Percentiles rank a stretch among this genome's conserved stretches.
phyloP scores from a whole-genome alignment of 2,329 filamentous ascomycete genomes.

The Ceratocystis albifundus region DNA sequence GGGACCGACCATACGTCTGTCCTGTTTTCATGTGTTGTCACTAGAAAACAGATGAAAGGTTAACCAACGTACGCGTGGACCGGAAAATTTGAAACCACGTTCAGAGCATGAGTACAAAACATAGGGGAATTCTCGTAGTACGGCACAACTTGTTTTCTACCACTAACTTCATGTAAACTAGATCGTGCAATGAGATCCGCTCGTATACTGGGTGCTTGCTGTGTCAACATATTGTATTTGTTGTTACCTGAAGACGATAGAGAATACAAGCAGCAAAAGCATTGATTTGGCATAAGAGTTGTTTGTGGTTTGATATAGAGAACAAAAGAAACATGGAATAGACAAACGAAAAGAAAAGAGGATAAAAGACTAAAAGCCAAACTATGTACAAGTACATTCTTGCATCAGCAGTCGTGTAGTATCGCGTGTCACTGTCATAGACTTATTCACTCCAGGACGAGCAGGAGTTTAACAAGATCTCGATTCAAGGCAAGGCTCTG shows the following conservation, averaged over 20 bases:
- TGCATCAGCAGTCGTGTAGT: not conserved
- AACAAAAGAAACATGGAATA: constrained; percentile 7
- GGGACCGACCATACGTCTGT: too few relatives aligned
- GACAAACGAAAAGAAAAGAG: constrained; percentile 9
- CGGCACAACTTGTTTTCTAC: too few relatives aligned
- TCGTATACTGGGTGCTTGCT: not conserved
- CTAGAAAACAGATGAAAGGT: too few relatives aligned
- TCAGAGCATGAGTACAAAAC: too few relatives aligned
- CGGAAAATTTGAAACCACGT: too few relatives aligned
- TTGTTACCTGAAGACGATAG: not conserved
- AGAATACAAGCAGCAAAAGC: not conserved
- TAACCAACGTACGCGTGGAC: too few relatives aligned
- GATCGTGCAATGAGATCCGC: not conserved
- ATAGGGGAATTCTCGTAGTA: too few relatives aligned
- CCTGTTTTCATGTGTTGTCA: too few relatives aligned
- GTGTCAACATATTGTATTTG: too few relatives aligned
- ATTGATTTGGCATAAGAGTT: not conserved
- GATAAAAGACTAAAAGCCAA: not conserved
- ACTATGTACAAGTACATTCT: constrained; percentile 9
- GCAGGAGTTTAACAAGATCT: not conserved
- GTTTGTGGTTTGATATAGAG: not conserved
- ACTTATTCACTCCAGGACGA: not conserved
- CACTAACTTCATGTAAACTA: not conserved
- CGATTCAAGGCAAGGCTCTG: constrained; percentile 4
- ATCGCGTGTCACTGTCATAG: not conserved